Conservation (phyloP, 768 basidiomycete genomes). For the Stropharia rugosoannulata region DNA sequence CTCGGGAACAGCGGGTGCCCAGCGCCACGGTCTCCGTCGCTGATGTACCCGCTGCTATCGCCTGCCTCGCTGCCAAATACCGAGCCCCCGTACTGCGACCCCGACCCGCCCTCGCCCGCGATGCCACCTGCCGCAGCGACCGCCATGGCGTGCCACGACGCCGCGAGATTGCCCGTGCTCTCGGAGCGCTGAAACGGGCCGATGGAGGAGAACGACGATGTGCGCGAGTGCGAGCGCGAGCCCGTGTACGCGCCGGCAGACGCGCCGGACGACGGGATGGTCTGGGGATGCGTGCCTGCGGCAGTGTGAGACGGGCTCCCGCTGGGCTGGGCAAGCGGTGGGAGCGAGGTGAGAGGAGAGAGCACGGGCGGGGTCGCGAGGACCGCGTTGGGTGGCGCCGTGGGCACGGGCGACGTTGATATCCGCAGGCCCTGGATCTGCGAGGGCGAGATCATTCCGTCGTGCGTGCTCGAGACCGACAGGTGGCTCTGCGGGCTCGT, state of each 20-base stretch:
- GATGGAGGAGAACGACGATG: conserved; percentile 24
- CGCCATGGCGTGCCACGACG: conserved; percentile 20
- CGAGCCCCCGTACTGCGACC: conserved; percentile 15
- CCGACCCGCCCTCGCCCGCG: conserved; percentile 8
- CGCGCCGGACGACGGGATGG: conserved; percentile 6
- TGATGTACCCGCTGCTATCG: conserved; percentile 26
- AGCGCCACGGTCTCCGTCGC: conserved; percentile 56
- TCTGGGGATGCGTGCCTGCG: conserved; percentile 2
- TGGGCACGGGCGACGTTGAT: conserved; percentile 39
- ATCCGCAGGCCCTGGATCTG: conserved; percentile 62
- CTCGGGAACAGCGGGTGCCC: conserved; percentile 83
- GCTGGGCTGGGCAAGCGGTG: conserved; percentile 15
- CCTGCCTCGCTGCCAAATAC: conserved; percentile 26
- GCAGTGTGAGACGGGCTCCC: conserved; percentile 3
- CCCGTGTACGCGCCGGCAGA: not conserved
- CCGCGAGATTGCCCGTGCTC: conserved; percentile 23
- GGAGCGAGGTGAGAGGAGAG: conserved; percentile 26
- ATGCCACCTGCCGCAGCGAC: conserved; percentile 17
- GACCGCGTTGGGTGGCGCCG: conserved; percentile 17
- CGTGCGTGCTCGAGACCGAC: not conserved
- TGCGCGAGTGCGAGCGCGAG: conserved; percentile 19
- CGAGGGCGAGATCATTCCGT: conserved; percentile 27
- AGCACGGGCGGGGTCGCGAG: conserved; percentile 22
- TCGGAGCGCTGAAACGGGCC: conserved; percentile 37
- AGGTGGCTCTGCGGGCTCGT: not conserved